A percentile compares a stretch with the other conserved stretches of the same genome.
Conservation (phyloP, 2,329 filamentous ascomycete species). For the Septoria linicola region DNA sequence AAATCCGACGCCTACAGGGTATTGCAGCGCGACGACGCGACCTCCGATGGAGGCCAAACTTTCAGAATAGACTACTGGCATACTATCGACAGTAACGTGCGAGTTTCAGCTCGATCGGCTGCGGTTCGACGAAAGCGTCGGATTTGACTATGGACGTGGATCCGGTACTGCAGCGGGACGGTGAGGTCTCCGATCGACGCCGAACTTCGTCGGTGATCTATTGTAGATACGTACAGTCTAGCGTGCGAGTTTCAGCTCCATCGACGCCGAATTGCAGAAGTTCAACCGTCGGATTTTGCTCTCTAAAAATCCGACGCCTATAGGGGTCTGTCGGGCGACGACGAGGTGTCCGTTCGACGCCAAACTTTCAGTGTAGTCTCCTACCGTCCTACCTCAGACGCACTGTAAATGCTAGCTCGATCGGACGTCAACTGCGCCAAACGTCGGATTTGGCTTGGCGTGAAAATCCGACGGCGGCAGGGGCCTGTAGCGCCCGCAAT, state of each 20-base stretch:
- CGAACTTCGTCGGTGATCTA: not conserved
- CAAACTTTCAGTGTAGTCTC: not conserved
- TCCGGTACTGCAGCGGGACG: too few species aligned
- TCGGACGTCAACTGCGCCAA: not conserved
- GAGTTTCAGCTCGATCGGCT: too few species aligned
- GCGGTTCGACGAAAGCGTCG: too few species aligned
- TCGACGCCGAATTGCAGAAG: not conserved
- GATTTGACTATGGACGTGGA: not conserved
- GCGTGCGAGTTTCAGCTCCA: not conserved
- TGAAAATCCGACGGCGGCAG: not conserved
- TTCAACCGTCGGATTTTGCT: not conserved
- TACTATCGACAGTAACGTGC: too few species aligned
- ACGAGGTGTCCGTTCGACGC: not conserved
- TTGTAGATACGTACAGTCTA: not conserved
- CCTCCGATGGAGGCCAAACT: too few species aligned
- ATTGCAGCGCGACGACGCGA: too few species aligned
- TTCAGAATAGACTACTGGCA: too few species aligned
- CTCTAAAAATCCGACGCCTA: not conserved
- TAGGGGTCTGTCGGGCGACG: not conserved
- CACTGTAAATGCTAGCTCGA: too few species aligned
- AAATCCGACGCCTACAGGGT: too few species aligned
- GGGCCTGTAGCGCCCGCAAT: not conserved
- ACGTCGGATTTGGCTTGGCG: not conserved
- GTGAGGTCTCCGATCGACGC: conserved; percentile 1
- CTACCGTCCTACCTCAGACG: too few species aligned